Base-by-base conservation (phyloP, 345 rosid species). In the Tarenaya hassleriana region DNA sequence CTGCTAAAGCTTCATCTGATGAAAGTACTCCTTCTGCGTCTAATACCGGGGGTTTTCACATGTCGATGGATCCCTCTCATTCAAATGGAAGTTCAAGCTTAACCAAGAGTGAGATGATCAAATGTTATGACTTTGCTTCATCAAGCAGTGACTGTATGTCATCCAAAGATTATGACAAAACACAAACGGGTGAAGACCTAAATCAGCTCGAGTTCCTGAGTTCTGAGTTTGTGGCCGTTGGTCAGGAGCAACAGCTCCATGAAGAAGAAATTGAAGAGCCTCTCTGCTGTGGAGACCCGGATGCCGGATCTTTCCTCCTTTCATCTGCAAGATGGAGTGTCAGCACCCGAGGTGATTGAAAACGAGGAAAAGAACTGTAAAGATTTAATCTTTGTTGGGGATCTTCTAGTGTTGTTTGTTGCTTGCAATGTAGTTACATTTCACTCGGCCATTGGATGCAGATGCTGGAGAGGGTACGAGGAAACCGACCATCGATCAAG, bases 401-500 rank as follows among this genome's bases (percentile, higher is more conserved):
- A 38, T 32, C 34, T 34, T 32, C 43, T 11, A 33, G 9, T 60
- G 37, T 50, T 32, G 17, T 11, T 35, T 2, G 20, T 33, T 51
- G 34, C 52, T n/a, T n/a, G n/a, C 35, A 24, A 46, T 52, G 33
- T 42, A 31, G 14, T 41, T 34, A 32, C 62, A 64, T n/a, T n/a
- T n/a, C n/a, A n/a, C n/a, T n/a, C n/a, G n/a, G n/a, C n/a, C n/a
- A n/a, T n/a, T n/a, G n/a, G 62, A 56, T 41, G 10, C 47, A 0
- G 18, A 41, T 40, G 67, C 56, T n/a, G n/a, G n/a, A n/a, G n/a
- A n/a, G 56, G 34, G 52, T 34, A 49, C 46, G 2, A 16, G 17
- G 19, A 77, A 77, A 64, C 95, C 86, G 7, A 86, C 91, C 47
- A 90, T 90, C 56, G 95, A 90, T 76, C 77, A 78, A 75, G 97